Evolutionary conservation across 192 early-diverging fungal genomes (phyloP).

Genomic region (Backusella australiensis): DNA sequence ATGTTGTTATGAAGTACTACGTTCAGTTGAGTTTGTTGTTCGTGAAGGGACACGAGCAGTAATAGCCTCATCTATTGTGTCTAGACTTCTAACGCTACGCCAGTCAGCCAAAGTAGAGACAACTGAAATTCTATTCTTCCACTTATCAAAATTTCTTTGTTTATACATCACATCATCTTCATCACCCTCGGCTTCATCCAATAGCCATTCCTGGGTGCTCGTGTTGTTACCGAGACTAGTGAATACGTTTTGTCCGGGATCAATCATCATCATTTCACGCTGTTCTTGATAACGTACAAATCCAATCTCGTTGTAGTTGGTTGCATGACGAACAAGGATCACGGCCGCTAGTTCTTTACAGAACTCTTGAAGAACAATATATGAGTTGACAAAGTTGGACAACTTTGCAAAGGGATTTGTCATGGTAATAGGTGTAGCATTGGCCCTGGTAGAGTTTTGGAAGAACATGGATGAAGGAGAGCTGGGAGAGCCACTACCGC

Average conservation of each 20-base stretch:
- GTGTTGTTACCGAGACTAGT: neutral
- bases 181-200: slow-evolving; percentile 14
- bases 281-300: slow-evolving; percentile 19
- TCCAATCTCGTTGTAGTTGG: slow-evolving; percentile 24
- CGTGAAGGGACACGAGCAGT: slow-evolving; percentile 8
- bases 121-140: slow-evolving; percentile 23
- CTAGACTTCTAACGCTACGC: slow-evolving; percentile 19
- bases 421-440: slow-evolving; percentile 38
- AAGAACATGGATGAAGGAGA: slow-evolving; percentile 33
- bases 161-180: slow-evolving; percentile 13
- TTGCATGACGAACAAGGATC: slow-evolving; percentile 49
- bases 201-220: neutral
- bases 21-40: slow-evolving; percentile 7
- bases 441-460: slow-evolving; percentile 25
- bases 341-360: slow-evolving; percentile 61
- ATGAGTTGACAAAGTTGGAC: slow-evolving; percentile 52
- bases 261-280: slow-evolving; percentile 8
- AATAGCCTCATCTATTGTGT: slow-evolving; percentile 27
- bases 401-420: slow-evolving; percentile 40
- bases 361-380: slow-evolving; percentile 61
- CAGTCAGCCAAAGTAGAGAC: slow-evolving; percentile 26
- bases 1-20: neutral
- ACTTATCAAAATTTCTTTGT: slow-evolving; percentile 16
- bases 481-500: neutral
- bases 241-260: neutral